Base-by-base conservation (phyloP, 495 filamentous ascomycete species). In the Hyaloscypha hepaticicola region DNA sequence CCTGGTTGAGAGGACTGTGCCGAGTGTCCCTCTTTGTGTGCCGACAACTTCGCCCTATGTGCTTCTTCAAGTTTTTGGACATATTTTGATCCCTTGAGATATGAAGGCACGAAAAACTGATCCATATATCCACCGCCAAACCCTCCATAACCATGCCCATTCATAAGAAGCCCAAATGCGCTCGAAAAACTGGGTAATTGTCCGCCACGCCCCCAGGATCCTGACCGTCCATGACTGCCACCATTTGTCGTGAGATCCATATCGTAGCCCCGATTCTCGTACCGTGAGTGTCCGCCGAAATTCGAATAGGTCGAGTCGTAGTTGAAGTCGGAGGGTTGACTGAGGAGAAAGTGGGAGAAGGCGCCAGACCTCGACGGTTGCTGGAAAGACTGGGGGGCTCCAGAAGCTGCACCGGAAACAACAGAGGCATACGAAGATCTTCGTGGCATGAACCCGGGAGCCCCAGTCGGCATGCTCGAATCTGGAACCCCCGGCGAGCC, bases 381-480 rank as follows among this genome's bases (percentile, higher is more conserved):
- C 26, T 78, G 72, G 59, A 70, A 77, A 65, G 57, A 52, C 67
- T 66, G 71, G 55, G 63, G 68, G 66, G 70, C 34, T 65, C 69
- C 61, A 69, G 75, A 69, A 66, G 83, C 80, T 70, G 87, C 78
- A 60, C 90, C 90, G 33, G 92, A 88, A 58, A 89, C 84, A 56
- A 93, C 89, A 58, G 91, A 91, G 55, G 92, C 91, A 80, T 96
- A 96, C 33, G 92, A 96, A 0, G 74, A 75, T 53, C 80, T 76
- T 55, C 72, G 68, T 57, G 73, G 72, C 55, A 76, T 68, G 59
- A 71, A 72, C 55, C 65, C 67, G 29, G 70, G 68, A 59, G 72
- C 71, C 51, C 56, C 70, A 73, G 76, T 71, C 62, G 72, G 74
- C 76, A 69, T 75, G 71, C 70, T 69, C 58, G 69, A 72, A 56